Base-by-base conservation (phyloP, 2,329 filamentous ascomycete genomes). In the Alternaria angustiovoidea region DNA sequence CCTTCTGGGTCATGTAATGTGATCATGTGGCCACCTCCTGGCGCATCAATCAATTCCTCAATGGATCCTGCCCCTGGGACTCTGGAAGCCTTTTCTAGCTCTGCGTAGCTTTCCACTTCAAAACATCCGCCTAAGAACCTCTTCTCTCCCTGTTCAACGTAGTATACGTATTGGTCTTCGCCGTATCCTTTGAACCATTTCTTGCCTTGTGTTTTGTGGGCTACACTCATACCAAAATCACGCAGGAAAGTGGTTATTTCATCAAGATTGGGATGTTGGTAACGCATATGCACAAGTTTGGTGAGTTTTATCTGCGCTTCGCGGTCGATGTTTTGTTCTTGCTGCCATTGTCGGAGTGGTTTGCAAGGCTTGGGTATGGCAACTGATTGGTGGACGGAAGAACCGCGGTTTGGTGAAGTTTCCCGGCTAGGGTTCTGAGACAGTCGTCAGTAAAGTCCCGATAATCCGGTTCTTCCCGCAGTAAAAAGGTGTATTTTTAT, bases 111-210 rank as follows among this genome's bases (percentile, higher is more conserved):
- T 62, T 85, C 84, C 6, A 89, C 88, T 36, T 83, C 84, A 63
- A 87, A 89, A 1, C 82, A 85, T 0, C 83, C 82, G 2, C 88
- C 88, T 6, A 83, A 81, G 68, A 89, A 90, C 57, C 81, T 84
- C 59, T 75, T 78, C 70, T 81, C 75, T 2, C 84, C 81, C 51
- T 79, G 78, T 59, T 81, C 80, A 48, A 86, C 82, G 64, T 85
- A 87, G 44, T 89, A 81, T 2, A 88, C 78, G 71, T 87, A 89
- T 12, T 86, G 86, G 65, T 89, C 87, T 7, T 76, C 77, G 14
- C 88, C 87, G 68, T 88, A 89, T 18, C 88, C 88, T 41, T 86
- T 83, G 73, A 84, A 88, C 79, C 86, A 90, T 32, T 85, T 84
- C 59, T 71, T 67, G 1, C 62, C 68, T 0, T 73, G 70, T 0